Conservation (phyloP, 2,329 filamentous ascomycete species). For the Cladophialophora immunda region DNA sequence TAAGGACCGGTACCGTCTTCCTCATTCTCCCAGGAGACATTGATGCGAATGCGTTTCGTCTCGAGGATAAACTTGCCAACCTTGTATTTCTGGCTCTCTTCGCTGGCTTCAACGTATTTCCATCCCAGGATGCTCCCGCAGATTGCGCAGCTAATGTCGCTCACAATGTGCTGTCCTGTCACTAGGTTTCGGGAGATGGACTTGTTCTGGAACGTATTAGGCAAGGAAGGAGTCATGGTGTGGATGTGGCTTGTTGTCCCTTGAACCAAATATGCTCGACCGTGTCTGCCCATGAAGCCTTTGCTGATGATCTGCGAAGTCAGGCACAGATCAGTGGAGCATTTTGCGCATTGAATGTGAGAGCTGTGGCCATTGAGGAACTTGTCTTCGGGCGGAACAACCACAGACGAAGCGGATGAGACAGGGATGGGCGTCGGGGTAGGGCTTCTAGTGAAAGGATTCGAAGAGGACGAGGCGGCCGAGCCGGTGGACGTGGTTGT, state of each 20-base stretch:
- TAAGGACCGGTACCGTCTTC: conserved; percentile 22
- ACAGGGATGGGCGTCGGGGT: conserved; percentile 35
- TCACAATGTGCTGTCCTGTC: conserved; percentile 69
- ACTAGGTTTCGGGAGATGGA: conserved; percentile 67
- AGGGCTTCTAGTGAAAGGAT: conserved; percentile 37
- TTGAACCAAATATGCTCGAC: conserved; percentile 68
- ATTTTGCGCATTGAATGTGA: conserved; percentile 67
- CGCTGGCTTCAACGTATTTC: conserved; percentile 71
- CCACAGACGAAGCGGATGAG: conserved; percentile 24
- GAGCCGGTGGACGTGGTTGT: conserved; percentile 42
- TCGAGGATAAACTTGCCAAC: conserved; percentile 74
- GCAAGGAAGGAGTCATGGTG: conserved; percentile 52
- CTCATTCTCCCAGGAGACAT: conserved; percentile 61
- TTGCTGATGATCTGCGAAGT: conserved; percentile 69
- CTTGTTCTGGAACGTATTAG: conserved; percentile 66
- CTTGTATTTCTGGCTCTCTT: conserved; percentile 70
- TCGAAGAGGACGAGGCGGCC: conserved; percentile 33
- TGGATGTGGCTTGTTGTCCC: conserved; percentile 40
- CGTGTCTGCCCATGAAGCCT: conserved; percentile 71
- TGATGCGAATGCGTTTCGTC: conserved; percentile 62
- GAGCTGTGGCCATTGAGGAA: conserved; percentile 60
- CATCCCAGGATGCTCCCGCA: conserved; percentile 68
- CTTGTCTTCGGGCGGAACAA: conserved; percentile 42
- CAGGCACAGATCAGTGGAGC: conserved; percentile 66
- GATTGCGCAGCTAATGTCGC: conserved; percentile 65